Conservation (phyloP, 2,329 filamentous ascomycete species). For the Talaromyces sp. region DNA sequence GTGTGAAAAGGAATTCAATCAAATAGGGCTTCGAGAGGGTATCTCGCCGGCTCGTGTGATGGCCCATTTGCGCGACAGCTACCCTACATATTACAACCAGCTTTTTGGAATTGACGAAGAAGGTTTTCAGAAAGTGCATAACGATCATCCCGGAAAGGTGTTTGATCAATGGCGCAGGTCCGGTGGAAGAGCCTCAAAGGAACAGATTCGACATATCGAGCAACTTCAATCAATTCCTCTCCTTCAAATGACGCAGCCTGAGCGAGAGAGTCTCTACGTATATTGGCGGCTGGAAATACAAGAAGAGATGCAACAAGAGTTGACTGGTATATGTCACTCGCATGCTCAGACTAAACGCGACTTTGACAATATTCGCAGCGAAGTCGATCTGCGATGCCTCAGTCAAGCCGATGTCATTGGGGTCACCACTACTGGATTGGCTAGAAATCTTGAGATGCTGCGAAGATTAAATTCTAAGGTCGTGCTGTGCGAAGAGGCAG, state of each 20-base stretch:
- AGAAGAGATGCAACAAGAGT: neutral
- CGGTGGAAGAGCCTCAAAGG: neutral
- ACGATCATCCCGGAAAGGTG: neutral
- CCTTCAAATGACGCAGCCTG: slow-evolving; percentile 1
- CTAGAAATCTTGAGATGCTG: slow-evolving; percentile 45
- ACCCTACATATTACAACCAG: slow-evolving; percentile 4
- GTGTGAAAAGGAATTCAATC: neutral
- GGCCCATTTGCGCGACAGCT: neutral
- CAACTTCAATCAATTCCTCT: neutral
- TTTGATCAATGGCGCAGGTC: neutral
- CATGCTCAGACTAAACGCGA: slow-evolving; percentile 17
- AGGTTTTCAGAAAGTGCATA: neutral
- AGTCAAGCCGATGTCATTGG: slow-evolving; percentile 50
- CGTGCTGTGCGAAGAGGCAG: slow-evolving; percentile 44
- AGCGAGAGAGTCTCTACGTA: neutral
- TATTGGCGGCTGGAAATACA: neutral
- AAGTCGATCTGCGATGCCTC: slow-evolving; percentile 29
- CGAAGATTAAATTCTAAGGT: slow-evolving; percentile 42
- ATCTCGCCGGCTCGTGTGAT: neutral
- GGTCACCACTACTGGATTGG: slow-evolving; percentile 53
- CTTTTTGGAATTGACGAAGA: slow-evolving; percentile 5
- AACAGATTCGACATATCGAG: neutral
- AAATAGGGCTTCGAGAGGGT: neutral
- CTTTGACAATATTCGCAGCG: slow-evolving; percentile 23
- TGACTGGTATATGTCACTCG: neutral